phyloP scores from a whole-genome alignment of 345 rosid species.

The Passiflora organensis region DNA sequence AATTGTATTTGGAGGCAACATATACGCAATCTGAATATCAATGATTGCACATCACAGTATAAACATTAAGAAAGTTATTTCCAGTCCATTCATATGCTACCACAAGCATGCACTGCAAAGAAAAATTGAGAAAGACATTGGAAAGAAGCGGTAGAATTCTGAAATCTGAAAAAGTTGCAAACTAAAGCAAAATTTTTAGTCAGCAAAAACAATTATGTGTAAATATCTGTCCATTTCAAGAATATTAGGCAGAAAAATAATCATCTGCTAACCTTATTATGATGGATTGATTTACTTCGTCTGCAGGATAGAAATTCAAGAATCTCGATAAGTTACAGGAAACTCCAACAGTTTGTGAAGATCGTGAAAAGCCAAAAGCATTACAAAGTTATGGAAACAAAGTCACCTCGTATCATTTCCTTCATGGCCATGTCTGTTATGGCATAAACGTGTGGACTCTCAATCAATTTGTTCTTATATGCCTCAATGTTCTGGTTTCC shows the following conservation, averaged over 20 bases:
- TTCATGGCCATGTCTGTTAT: conserved; percentile 94
- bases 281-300: conserved; percentile 98
- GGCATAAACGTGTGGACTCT: conserved; percentile 93
- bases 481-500: conserved; percentile 79
- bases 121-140: no score
- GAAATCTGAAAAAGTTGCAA: no score
- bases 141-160: no score
- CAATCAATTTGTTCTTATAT: conserved; percentile 64
- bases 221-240: no score
- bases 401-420: conserved; percentile 90
- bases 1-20: no score
- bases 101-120: no score
- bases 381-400: conserved; percentile 12
- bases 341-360: conserved; percentile 1
- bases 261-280: conserved; percentile 76
- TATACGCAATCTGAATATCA: no score
- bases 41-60: no score
- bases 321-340: conserved; percentile 18
- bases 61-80: no score
- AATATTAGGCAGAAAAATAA: conserved; percentile 6
- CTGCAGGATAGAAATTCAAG: conserved; percentile 43
- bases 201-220: no score
- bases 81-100: no score
- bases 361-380: background rate
- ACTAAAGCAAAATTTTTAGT: no score